Evolutionary conservation across 306 rosid species (phyloP).

Genomic region (Quercus aquifolioides): DNA sequence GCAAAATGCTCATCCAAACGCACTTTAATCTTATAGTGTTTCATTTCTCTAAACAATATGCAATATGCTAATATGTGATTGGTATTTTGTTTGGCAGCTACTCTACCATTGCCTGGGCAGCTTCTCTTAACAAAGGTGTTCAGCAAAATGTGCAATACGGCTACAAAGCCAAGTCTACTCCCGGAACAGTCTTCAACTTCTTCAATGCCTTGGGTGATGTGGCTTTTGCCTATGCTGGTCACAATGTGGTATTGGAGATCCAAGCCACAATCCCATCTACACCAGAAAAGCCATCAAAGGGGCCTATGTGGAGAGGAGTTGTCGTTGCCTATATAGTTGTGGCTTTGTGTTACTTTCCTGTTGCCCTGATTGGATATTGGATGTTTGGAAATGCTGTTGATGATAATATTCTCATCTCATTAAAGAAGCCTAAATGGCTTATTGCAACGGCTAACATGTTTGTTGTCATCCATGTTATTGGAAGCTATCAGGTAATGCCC

Average conservation of each 20-base stretch:
- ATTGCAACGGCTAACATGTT: conserved; percentile 81
- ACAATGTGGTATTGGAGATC: conserved; percentile 89
- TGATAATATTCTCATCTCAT: conserved; percentile 57
- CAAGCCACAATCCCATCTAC: conserved; percentile 96
- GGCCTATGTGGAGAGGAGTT: conserved; percentile 96
- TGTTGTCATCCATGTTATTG: conserved; percentile 88
- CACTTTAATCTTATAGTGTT: background rate
- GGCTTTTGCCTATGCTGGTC: conserved; percentile 96
- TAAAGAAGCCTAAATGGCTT: conserved; percentile 73
- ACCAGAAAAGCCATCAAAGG: conserved; percentile 85
- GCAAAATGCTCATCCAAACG: too few relatives aligned
- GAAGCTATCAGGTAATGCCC: conserved; percentile 82
- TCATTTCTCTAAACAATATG: background rate
- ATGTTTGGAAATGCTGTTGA: conserved; percentile 60
- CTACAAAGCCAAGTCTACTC: conserved; percentile 34
- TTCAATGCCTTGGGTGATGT: conserved; percentile 69
- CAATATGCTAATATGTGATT: background rate
- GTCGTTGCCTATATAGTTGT: conserved; percentile 77
- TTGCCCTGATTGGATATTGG: conserved; percentile 73
- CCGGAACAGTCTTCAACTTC: conserved; percentile 63
- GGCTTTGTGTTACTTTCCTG: conserved; percentile 93
- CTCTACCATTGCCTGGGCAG: conserved; percentile 87
- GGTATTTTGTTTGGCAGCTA: conserved; percentile 47
- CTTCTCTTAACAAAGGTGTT: conserved; percentile 61
- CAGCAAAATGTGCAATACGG: conserved; percentile 52